Base-by-base conservation (phyloP, 371 early-diverging fungal genomes). In the Amoeboaphelidium protococcarum region DNA sequence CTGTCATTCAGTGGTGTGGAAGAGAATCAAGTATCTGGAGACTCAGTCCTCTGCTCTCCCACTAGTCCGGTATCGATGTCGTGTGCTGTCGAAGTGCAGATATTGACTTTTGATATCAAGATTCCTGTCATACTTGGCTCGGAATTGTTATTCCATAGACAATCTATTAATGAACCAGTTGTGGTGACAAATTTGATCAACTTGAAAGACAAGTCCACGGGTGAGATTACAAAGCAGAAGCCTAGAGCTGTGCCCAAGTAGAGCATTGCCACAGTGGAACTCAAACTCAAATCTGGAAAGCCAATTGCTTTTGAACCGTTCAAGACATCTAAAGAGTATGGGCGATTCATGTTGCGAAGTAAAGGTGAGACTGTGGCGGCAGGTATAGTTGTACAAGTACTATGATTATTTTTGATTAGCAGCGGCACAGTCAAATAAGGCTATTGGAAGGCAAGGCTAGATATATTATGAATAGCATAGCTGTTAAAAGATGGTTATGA, bases 361-460 rank as follows among this genome's bases (percentile, higher is more conserved):
- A 78, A 72, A 21, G 78, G 82, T 20, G 72, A 78, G 48, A 86
- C 89, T 0, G 72, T 91, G 13, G 92, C 91, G 3, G 88, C 86
- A 4, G 95, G 95, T 16, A 75, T 91, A 37, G 82, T 45, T 12
- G 21, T 46, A 31, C 22, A 52, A 50, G 3, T 23, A 45, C 3
- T 45, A 23, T 3, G 25, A 45, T 45, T 24, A 45, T 24, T 10
- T 25, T 3, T 10, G 42, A 42, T 19, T 42, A 13, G 37, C 16
- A 6, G 6, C 6, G 6, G 6, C 16, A 10, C 6, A 31, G 6
- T 31, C 37, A 31, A 31, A 31, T 31, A 31, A 31, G 37, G 16
- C 37, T 31, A n/a, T n/a, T n/a, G n/a, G n/a, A n/a, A n/a, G n/a
- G n/a, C n/a, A n/a, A n/a, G n/a, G n/a, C n/a, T n/a, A n/a, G n/a